Base-by-base conservation (phyloP, 345 rosid genomes). In the Brassica incana region DNA sequence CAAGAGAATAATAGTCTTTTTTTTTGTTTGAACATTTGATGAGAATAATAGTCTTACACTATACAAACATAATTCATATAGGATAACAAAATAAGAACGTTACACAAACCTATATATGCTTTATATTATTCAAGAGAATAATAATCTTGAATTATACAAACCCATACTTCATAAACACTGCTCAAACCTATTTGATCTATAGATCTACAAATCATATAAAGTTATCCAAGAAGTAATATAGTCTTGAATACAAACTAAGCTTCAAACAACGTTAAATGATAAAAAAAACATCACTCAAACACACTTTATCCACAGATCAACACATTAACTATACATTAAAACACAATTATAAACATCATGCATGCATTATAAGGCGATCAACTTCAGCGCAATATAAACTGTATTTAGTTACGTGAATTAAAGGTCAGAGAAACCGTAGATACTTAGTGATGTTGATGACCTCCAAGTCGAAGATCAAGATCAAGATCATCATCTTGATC, bases 381-480 rank as follows among this genome's bases (percentile, higher is more conserved):
- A n/a, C 40, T n/a, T 32, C 36, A 62, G 10, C 43, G 23, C 16
- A n/a, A 32, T 62, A 32, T 63, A 63, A 12, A 14, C 4, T 62
- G 66, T 36, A 64, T 61, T 3, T 40, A 71, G 29, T 45, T 75
- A 64, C 67, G 38, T 70, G 64, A 33, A 62, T 50, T 6, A 5
- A 36, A 69, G 33, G 67, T 40, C 38, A 43, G 40, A 32, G 40
- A 30, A 69, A 71, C n/a, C 23, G 27, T n/a, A 5, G 29, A 43
- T 6, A 30, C 75, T 50, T 71, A 71, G 48, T 27, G 75, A 6
- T 63, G 83, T 50, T 52, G 73, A 27, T 80, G 77, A 52, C 84
- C 83, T 67, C 97, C 96, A 45, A 92, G 97, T 71, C 96, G 89
- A 83, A 92, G 98, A 88, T 94, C 92, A 89, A 92, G 88, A 85